A percentile compares a stretch with the other conserved stretches of the same genome.
Evolutionary conservation across 2,329 filamentous ascomycete species (phyloP).

Genomic region (Aspergillus niger): DNA sequence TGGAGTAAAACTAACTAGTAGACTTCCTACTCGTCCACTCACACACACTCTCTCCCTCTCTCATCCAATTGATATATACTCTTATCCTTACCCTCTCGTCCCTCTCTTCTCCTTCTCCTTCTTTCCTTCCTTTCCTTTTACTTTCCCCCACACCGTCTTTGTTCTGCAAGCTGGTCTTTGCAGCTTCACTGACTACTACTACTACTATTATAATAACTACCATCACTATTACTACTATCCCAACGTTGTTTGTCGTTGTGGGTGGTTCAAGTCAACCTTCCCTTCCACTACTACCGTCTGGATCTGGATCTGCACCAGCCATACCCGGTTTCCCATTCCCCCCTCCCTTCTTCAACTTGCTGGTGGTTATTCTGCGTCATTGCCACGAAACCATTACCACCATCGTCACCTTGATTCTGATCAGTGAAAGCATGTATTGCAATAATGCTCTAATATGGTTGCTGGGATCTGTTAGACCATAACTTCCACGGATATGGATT

Average conservation of each 20-base stretch:
- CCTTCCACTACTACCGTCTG: not conserved
- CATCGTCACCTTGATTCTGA: constrained; percentile 3
- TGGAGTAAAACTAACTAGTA: not conserved
- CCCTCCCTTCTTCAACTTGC: constrained; percentile 3
- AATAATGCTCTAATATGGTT: constrained; percentile 35
- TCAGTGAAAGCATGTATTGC: constrained; percentile 36
- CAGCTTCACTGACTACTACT: constrained; percentile 13
- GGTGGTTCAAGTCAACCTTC: not conserved
- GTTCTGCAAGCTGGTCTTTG: constrained; percentile 29
- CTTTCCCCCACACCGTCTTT: constrained; percentile 11
- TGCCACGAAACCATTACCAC: constrained; percentile 17
- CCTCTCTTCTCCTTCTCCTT: not conserved
- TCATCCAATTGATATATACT: not conserved
- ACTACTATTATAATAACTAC: no score
- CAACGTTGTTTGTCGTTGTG: not conserved
- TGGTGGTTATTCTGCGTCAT: constrained; percentile 18
- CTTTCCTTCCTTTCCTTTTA: not conserved
- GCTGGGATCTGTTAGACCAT: constrained; percentile 28
- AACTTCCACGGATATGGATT: constrained; percentile 44
- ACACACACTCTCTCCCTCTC: constrained; percentile 1
- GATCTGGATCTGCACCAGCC: constrained; percentile 4
- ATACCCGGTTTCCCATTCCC: not conserved
- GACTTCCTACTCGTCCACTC: constrained; percentile 7
- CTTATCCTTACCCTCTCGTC: constrained; percentile 6
- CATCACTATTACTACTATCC: not conserved